Evolutionary conservation across 805 yeast species (phyloP), one percentile per base, ranked within the genome.

Genomic region (Kazachstania psychrophila): DNA sequence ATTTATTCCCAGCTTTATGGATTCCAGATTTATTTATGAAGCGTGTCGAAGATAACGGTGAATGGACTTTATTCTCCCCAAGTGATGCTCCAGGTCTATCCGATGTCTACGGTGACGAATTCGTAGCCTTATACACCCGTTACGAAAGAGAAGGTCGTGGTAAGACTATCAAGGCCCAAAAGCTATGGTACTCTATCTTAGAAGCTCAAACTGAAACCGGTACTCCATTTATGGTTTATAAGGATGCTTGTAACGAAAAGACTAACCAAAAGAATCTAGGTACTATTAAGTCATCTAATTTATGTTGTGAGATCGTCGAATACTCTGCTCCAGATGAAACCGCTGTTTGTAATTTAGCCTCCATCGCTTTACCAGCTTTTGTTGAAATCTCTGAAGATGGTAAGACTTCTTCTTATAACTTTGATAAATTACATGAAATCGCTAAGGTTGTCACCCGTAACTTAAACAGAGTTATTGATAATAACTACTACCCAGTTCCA

Each of bases 141-240:
- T 89, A 87, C 55, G 96, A 84, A 61, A 41, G 49, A 18, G 79
- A 78, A 50, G 79, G 76, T 5, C 68, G 70, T 36, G 68, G 71
- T 42, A 68, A 66, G 45, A 72, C 73, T n/a, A 67, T 87, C 37
- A 76, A 74, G 48, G 96, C 97, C 12, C 94, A 86, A 58, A 80
- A 81, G 56, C 68, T 88, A 31, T 88, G 96, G 96, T 71, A 75
- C 44, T 77, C 85, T 25, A 87, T 88, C 32, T 60, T 89, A 37
- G 92, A 85, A 54, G 76, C 95, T 20, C 97, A 88, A 62, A 83
- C 89, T 24, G 96, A 88, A 62, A 88, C 96, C 4, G 97, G 97
- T 29, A 83, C 82, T 46, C 97, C 97, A 15, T 88, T 83, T 65
- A 77, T 88, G 79, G 68, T 88, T 5, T 88, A 84, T 66, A 88